These are phyloP conservation scores for Silene uniflora DNA, from an alignment of 148 eudicot genomes.

Conservation along the genomic window DNA sequence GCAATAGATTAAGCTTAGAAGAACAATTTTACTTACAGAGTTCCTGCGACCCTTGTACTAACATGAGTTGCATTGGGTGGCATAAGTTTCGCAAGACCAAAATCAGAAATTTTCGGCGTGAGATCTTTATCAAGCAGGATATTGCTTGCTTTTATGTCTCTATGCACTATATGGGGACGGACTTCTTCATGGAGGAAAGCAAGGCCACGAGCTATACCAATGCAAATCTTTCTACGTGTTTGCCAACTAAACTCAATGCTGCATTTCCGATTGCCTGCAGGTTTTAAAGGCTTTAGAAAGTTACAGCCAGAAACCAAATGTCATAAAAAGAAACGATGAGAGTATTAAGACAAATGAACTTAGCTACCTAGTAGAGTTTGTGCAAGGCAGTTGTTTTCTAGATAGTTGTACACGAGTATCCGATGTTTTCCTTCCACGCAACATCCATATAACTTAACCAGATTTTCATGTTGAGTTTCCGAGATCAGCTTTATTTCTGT, in stretches of 20 bases:
- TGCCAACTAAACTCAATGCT: conserved; percentile 35
- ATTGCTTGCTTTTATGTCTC: conserved; percentile 61
- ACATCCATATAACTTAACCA: conserved; percentile 49
- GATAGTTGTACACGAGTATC: conserved; percentile 48
- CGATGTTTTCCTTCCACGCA: conserved; percentile 45
- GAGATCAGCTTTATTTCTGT: conserved; percentile 46
- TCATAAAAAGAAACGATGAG: not conserved
- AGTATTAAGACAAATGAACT: not conserved
- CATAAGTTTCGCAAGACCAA: conserved; percentile 57
- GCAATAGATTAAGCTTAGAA: conserved; percentile 3
- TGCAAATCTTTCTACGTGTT: conserved; percentile 31
- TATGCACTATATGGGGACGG: conserved; percentile 42
- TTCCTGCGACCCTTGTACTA: conserved; percentile 58
- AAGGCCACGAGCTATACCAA: conserved; percentile 50
- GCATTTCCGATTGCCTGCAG: conserved; percentile 24
- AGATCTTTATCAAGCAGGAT: conserved; percentile 50
- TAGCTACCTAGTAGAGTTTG: conserved; percentile 42
- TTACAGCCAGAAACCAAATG: not conserved
- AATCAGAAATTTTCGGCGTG: conserved; percentile 46
- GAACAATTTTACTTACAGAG: conserved; percentile 36
- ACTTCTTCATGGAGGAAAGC: conserved; percentile 49
- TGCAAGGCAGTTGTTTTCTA: conserved; percentile 51
- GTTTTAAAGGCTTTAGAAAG: conserved; percentile 1
- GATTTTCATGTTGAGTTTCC: conserved; percentile 39
- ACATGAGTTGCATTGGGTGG: conserved; percentile 48